Base-by-base conservation (phyloP, 495 filamentous ascomycete genomes). In the Aspergillus baeticus region DNA sequence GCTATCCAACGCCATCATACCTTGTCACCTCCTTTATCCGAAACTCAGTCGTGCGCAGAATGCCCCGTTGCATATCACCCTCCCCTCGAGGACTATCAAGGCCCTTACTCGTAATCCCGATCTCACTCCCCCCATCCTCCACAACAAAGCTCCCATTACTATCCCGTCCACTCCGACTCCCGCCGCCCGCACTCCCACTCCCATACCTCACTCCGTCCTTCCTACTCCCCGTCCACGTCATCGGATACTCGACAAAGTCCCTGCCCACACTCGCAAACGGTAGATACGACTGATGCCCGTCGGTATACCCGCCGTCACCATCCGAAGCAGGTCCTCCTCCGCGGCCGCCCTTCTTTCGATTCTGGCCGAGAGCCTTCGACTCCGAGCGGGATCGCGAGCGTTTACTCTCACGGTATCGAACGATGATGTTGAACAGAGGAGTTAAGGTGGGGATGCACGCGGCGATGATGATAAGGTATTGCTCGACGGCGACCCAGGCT, bases 371-470 rank as follows among this genome's bases (percentile, higher is more conserved):
- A n/a, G n/a, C n/a, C n/a, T n/a, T n/a, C n/a, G n/a, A n/a, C n/a
- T n/a, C n/a, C n/a, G n/a, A n/a, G n/a, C n/a, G n/a, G n/a, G 26
- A 29, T 29, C 26, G 26, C 26, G 26, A 29, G 3, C 26, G 39
- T 38, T 38, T 51, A 14, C 31, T 45, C 1, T 38, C 35, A 20
- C 45, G 54, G 37, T 51, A 23, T 29, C 41, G 38, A 0, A 58
- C 41, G 36, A 37, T 39, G 17, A 52, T 58, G 31, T 58, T 58
- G 33, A 58, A 58, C 2, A 58, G 41, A 0, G 55, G 55, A 2
- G 55, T 58, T 18, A 58, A 18, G 6, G 55, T 36, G 4, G 55
- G 55, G 13, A 58, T 58, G 38, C 55, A 58, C 6, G 55, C 55
- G 0, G 55, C 55, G 1, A 58, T 2, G 37, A 58, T 58, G 15